Conservation (phyloP, 1,139 yeast genomes). For the Scheffersomyces parashehatae region DNA sequence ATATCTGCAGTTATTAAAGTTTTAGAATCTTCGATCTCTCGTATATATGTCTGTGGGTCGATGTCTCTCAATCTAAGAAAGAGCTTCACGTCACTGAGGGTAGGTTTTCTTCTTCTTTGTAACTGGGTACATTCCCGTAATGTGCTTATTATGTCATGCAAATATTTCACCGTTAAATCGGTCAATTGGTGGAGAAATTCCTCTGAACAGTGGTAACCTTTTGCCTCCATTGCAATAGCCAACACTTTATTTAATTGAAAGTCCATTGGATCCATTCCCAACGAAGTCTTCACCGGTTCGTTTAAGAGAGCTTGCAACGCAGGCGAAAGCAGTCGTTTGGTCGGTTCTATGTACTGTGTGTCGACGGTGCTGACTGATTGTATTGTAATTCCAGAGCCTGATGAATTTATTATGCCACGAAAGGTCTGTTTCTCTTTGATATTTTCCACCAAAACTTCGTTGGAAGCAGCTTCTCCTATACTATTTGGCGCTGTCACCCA, state of each 20-base stretch:
- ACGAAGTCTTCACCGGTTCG: too few relatives aligned
- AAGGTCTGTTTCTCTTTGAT: too few relatives aligned
- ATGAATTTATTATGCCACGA: too few relatives aligned
- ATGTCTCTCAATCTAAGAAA: conserved; percentile 50
- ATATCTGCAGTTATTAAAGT: conserved; percentile 6
- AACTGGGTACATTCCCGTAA: conserved; percentile 57
- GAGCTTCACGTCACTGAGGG: conserved; percentile 57
- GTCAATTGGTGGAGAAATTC: conserved; percentile 50
- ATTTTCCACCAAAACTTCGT: too few relatives aligned
- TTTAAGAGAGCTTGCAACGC: too few relatives aligned
- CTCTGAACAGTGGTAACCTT: conserved; percentile 36
- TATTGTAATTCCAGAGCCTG: too few relatives aligned
- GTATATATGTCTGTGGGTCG: conserved; percentile 43
- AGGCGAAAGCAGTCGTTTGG: too few relatives aligned
- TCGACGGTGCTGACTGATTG: too few relatives aligned
- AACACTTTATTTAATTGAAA: conserved; percentile 35
- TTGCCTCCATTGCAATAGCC: conserved; percentile 35
- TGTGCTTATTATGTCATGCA: conserved; percentile 46
- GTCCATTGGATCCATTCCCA: conserved; percentile 28
- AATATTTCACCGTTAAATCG: conserved; percentile 49
- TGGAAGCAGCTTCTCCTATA: too few relatives aligned
- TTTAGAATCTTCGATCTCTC: conserved; percentile 34
- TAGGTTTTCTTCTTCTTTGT: conserved; percentile 68
- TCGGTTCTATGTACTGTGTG: too few relatives aligned
- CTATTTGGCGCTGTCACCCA: too few relatives aligned